These are phyloP conservation scores for Porcisia deanei DNA, from an alignment of 208 protist species.

Conservation along the genomic window DNA sequence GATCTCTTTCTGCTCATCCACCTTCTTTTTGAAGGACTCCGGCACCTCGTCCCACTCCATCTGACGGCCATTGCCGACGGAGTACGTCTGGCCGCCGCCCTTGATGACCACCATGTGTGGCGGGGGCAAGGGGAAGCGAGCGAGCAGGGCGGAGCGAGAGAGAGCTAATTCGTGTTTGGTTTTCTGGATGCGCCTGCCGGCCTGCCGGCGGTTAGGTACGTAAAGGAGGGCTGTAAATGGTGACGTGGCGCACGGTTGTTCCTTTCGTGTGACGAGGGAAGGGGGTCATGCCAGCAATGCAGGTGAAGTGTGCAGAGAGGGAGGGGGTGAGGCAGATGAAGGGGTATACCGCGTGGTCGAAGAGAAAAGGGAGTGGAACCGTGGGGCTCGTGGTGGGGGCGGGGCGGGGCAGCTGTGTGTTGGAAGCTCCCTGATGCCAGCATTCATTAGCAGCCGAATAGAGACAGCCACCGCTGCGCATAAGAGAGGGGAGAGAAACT, in stretches of 20 bases:
- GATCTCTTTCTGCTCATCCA: constrained; percentile 67
- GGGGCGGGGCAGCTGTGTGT: not conserved
- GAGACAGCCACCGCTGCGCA: not conserved
- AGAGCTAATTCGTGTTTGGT: not conserved
- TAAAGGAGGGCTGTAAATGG: not conserved
- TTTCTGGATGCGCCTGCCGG: not conserved
- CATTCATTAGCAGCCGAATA: not conserved
- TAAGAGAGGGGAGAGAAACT: not conserved
- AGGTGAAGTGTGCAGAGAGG: not conserved
- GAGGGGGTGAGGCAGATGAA: not conserved
- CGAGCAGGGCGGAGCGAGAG: constrained; percentile 4
- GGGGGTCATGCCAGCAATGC: not conserved
- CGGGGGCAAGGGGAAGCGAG: constrained; percentile 4
- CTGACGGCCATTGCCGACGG: constrained; percentile 69
- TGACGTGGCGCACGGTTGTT: not conserved
- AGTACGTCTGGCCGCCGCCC: constrained; percentile 74
- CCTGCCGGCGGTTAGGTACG: too few species aligned
- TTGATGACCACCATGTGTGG: constrained; percentile 72
- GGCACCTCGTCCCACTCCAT: constrained; percentile 84
- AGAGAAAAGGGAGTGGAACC: not conserved
- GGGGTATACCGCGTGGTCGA: not conserved
- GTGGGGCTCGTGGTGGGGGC: not conserved
- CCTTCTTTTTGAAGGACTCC: constrained; percentile 66
- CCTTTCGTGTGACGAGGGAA: not conserved
- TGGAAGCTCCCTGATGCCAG: not conserved